Conservation (phyloP, 2,329 filamentous ascomycete species). For the Claviceps sp. region DNA sequence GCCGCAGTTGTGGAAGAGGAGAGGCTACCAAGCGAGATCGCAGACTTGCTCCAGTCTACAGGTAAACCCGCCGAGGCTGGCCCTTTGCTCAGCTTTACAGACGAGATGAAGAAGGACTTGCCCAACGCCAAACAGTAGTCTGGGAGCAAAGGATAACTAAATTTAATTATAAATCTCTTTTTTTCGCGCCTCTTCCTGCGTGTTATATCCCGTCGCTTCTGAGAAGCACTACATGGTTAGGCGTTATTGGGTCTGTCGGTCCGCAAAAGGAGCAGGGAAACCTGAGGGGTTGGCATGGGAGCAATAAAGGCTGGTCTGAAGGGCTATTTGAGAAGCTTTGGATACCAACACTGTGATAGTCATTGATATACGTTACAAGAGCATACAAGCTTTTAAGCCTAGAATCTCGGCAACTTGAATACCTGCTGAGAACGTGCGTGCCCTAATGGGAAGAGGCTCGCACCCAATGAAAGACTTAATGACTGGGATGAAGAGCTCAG, state of each 20-base stretch:
- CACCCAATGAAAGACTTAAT: too few relatives aligned
- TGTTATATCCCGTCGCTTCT: background rate
- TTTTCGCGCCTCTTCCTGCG: background rate
- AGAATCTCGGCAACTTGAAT: background rate
- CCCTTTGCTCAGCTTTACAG: constrained; percentile 42
- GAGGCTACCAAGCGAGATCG: constrained; percentile 23
- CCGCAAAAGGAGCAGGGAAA: background rate
- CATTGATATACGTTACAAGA: background rate
- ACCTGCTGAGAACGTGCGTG: background rate
- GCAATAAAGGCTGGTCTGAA: background rate
- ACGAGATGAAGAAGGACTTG: constrained; percentile 38
- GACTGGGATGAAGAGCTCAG: too few relatives aligned
- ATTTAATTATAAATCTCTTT: background rate
- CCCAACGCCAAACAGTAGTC: constrained; percentile 16
- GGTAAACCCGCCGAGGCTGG: constrained; percentile 30
- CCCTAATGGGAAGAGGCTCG: background rate
- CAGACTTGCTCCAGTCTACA: constrained; percentile 31
- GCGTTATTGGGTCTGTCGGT: constrained; percentile 3
- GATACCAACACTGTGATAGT: background rate
- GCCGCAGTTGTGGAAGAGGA: background rate
- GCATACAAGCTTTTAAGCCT: background rate
- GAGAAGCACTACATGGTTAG: constrained; percentile 1
- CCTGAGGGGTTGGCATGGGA: background rate
- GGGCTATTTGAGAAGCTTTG: background rate
- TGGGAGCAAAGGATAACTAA: background rate